phyloP scores from a whole-genome alignment of 139 green algal genomes.

The Astrephomene gubernaculifera region DNA sequence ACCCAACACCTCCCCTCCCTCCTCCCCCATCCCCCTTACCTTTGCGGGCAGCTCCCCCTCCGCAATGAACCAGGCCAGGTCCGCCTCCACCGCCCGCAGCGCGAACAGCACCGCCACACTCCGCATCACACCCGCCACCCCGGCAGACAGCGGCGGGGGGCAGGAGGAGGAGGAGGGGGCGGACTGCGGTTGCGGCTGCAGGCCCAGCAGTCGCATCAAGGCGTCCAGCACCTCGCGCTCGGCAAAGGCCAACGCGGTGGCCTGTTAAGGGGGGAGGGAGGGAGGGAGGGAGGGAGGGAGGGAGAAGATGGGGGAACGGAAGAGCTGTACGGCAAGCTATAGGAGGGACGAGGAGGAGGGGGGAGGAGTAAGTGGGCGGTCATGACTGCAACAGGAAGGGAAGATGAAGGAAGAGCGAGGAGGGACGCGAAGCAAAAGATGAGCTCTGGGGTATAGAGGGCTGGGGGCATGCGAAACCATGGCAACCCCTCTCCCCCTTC shows the following conservation, averaged over 20 bases:
- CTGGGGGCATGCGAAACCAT: too few species aligned
- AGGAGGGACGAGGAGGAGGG: too few species aligned
- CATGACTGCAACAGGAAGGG: too few species aligned
- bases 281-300: neutral
- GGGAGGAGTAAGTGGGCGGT: too few species aligned
- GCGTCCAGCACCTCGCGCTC: conserved; percentile 88
- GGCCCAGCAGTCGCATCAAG: conserved; percentile 56
- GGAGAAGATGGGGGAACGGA: too few species aligned
- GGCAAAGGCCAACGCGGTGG: conserved; percentile 71
- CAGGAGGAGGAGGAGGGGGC: neutral
- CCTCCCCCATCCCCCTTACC: conserved; percentile 32
- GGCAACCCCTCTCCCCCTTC: too few species aligned
- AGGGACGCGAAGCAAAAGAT: too few species aligned
- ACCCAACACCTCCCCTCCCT: too few species aligned
- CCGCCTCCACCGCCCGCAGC: conserved; percentile 74
- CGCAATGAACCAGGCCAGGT: conserved; percentile 83
- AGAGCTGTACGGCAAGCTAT: too few species aligned
- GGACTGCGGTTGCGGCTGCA: neutral
- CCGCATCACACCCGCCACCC: conserved; percentile 61
- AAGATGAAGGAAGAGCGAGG: too few species aligned
- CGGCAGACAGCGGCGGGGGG: neutral
- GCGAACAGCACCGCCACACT: conserved; percentile 75
- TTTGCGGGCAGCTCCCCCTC: conserved; percentile 70
- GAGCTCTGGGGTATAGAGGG: too few species aligned
- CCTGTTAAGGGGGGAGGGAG: conserved; percentile 54